phyloP scores from a whole-genome alignment of 169 alveolate species.

The Plasmodium falciparum region DNA sequence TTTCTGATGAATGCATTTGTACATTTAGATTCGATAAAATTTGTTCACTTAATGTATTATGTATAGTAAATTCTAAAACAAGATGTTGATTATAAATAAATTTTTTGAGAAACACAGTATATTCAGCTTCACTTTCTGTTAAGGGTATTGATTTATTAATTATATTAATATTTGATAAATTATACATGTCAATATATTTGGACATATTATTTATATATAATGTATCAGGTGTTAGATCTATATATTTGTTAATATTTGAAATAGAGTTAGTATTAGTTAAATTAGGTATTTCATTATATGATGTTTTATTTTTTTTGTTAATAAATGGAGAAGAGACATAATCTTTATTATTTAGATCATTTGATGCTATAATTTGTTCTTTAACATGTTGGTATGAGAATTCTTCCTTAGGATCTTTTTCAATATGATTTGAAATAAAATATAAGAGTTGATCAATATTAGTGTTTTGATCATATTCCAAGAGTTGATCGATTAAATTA shows the following conservation, averaged over 20 bases:
- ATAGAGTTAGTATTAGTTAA: background rate
- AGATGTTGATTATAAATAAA: slow-evolving; percentile 78
- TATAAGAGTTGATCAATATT: slow-evolving; percentile 19
- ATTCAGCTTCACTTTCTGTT: slow-evolving; percentile 91
- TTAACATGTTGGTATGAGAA: slow-evolving; percentile 19
- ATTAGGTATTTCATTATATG: slow-evolving; percentile 24
- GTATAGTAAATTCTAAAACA: slow-evolving; percentile 85
- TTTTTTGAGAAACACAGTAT: slow-evolving; percentile 81
- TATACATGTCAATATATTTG: slow-evolving; percentile 28
- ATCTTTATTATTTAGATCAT: slow-evolving; percentile 4
- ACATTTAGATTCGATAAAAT: slow-evolving; percentile 13
- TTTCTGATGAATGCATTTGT: slow-evolving; percentile 44
- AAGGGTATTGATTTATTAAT: slow-evolving; percentile 77
- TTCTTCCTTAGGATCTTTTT: slow-evolving; percentile 11
- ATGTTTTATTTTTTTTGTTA: slow-evolving; percentile 12
- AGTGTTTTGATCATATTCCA: background rate
- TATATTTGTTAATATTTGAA: background rate
- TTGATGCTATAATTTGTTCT: slow-evolving; percentile 18
- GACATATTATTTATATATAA: slow-evolving; percentile 16
- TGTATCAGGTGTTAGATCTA: slow-evolving; percentile 18
- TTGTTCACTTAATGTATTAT: slow-evolving; percentile 83
- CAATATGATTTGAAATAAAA: slow-evolving; percentile 28
- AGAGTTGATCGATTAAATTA: slow-evolving; percentile 8
- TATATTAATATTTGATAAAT: slow-evolving; percentile 36
- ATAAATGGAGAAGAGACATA: background rate